A percentile compares a stretch with the other conserved stretches of the same genome.
These are phyloP conservation scores for Pseudophaeomoniella oleicola DNA, from an alignment of 2,329 filamentous ascomycete species.

Conservation along the genomic window DNA sequence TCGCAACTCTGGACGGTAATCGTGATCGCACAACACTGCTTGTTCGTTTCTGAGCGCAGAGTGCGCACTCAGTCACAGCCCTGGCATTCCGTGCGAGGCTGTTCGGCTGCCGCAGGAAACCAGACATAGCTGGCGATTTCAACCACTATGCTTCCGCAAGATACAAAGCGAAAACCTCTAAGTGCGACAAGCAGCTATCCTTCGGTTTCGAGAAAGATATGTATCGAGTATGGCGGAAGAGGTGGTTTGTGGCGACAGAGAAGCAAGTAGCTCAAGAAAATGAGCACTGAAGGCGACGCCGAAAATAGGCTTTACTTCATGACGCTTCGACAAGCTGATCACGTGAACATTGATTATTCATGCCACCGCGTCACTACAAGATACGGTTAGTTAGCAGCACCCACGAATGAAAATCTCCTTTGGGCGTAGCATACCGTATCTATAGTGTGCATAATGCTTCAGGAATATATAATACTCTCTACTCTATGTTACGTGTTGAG, in stretches of 20 bases:
- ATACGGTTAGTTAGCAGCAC: too few relatives aligned
- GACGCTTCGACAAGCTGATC: background rate
- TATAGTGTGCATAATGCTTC: too few relatives aligned
- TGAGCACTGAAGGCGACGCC: background rate
- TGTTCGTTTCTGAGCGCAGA: background rate
- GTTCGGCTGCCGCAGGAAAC: background rate
- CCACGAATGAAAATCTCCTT: too few relatives aligned
- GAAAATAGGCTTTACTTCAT: background rate
- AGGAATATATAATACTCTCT: too few relatives aligned
- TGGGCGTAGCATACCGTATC: too few relatives aligned
- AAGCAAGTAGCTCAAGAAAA: background rate
- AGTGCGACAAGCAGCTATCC: background rate
- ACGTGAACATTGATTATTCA: too few relatives aligned
- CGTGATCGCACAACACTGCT: background rate
- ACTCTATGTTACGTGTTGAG: too few relatives aligned
- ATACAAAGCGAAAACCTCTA: background rate
- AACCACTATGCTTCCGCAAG: background rate
- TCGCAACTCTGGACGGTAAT: background rate
- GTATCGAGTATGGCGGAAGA: background rate
- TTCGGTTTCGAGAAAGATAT: background rate
- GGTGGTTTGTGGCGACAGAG: too few relatives aligned
- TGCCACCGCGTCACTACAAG: too few relatives aligned
- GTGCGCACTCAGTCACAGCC: background rate
- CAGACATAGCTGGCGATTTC: background rate
- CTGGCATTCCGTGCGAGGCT: background rate